These are phyloP conservation scores for Hypoxylon sp. DNA, from an alignment of 2,329 filamentous ascomycete genomes.

Conservation along the genomic window DNA sequence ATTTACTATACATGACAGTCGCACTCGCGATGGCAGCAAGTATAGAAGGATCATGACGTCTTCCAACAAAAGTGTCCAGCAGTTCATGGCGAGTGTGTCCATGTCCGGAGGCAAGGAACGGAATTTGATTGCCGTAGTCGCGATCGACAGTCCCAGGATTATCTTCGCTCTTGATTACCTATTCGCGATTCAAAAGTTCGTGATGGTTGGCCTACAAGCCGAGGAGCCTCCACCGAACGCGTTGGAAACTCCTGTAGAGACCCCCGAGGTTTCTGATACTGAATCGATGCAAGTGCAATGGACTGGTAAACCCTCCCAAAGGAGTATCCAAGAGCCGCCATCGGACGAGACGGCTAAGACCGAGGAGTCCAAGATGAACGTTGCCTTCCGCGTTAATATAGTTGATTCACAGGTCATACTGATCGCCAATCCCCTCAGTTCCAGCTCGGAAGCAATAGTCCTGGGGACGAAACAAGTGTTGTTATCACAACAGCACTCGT, in stretches of 20 bases:
- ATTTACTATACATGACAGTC: slow-evolving; percentile 93
- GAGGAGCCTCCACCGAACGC: slow-evolving; percentile 69
- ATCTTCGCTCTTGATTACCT: slow-evolving; percentile 97
- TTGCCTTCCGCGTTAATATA: slow-evolving; percentile 92
- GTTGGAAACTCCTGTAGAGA: slow-evolving; percentile 68
- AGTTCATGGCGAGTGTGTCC: slow-evolving; percentile 97
- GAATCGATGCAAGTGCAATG: slow-evolving; percentile 68
- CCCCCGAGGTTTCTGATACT: slow-evolving; percentile 69
- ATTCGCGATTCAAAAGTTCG: slow-evolving; percentile 87
- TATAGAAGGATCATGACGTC: slow-evolving; percentile 99
- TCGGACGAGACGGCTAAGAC: slow-evolving; percentile 38
- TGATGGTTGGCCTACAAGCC: slow-evolving; percentile 76
- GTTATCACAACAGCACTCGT: slow-evolving; percentile 91
- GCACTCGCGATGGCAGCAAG: slow-evolving; percentile 90
- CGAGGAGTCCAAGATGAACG: slow-evolving; percentile 70
- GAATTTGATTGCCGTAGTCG: slow-evolving; percentile 89
- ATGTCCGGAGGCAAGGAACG: slow-evolving; percentile 88
- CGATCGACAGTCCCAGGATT: slow-evolving; percentile 92
- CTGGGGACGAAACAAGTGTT: slow-evolving; percentile 93
- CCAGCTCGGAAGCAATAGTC: slow-evolving; percentile 95
- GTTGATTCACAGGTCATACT: slow-evolving; percentile 97
- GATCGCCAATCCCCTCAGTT: slow-evolving; percentile 91
- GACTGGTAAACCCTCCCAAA: slow-evolving; percentile 55
- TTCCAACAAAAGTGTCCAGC: slow-evolving; percentile 93
- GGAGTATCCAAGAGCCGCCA: slow-evolving; percentile 44